Evolutionary conservation across 345 rosid species (phyloP), one percentile per base, ranked within the genome.

Genomic region (Noccaea bulbosa): DNA sequence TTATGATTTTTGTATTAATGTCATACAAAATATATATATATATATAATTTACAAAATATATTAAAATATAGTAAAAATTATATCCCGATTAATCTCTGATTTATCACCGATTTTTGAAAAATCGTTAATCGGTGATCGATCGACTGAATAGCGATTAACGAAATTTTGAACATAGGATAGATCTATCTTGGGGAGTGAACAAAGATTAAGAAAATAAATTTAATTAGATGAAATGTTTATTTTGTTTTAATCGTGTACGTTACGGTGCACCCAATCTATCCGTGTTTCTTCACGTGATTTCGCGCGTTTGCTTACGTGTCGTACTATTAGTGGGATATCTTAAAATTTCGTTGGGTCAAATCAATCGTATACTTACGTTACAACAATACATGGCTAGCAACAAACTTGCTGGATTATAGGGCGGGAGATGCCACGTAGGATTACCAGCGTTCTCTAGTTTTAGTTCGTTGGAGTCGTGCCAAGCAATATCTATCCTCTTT

Each of bases 401-500:
- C 74, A 44, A 75, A 75, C 70, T 69, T 55, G 52, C 65, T 62
- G 53, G 53, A 46, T 52, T 62, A 64, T 39, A 69, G 70, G 60
- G 70, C 74, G 79, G 74, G 73, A 75, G 65, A 62, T 69, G 70
- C 70, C 79, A 75, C 65, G 74, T 69, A 34, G 15, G 73, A 38
- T 40, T 35, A 24, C 1, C 67, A 43, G 30, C 62, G 62, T 67
- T 53, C 40, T 35, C 39, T 55, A 9, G 2, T 1, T 24, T 2
- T 46, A n/a, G 38, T 17, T 67, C 51, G 55, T 67, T 52, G 57
- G 65, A 60, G 65, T 75, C 78, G 79, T 75, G 79, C 64, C n/a
- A 4, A 56, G 44, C 65, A 53, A 24, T 71, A 32, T 44, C 11
- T 17, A 33, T 46, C 4, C 22, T 7, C 20, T 44, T 12, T 7